Percentiles rank a stretch among this genome's conserved stretches.
phyloP scores from a whole-genome alignment of 345 rosid genomes.

The Citrus australasica region DNA sequence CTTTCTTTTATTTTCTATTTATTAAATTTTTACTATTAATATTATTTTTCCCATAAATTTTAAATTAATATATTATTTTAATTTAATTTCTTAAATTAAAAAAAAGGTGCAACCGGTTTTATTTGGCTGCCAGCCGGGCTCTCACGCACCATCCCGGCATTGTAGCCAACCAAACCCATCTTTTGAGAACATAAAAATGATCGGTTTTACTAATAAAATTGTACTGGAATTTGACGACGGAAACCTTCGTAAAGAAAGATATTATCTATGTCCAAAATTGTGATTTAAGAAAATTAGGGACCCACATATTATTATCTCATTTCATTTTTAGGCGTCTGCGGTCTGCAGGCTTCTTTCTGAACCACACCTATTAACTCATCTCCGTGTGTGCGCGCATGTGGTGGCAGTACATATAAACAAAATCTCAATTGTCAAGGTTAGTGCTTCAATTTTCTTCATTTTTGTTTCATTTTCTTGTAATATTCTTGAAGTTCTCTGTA shows the following conservation, averaged over 20 bases:
- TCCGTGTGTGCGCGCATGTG: too few species aligned
- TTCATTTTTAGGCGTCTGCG: not conserved
- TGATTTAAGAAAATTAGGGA: not conserved
- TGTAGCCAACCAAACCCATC: too few species aligned
- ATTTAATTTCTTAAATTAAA: too few species aligned
- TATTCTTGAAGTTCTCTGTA: not conserved
- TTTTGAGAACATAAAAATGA: too few species aligned
- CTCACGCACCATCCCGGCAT: too few species aligned
- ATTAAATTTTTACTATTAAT: too few species aligned
- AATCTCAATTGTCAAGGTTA: not conserved
- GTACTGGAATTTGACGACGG: not conserved
- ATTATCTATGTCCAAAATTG: not conserved
- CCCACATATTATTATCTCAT: not conserved
- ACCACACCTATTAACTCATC: not conserved
- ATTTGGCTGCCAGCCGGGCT: too few species aligned
- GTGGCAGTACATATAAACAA: not conserved
- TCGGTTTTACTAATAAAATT: too few species aligned
- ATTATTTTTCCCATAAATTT: too few species aligned
- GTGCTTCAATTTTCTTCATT: not conserved
- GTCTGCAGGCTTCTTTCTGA: not conserved
- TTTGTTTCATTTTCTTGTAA: not conserved
- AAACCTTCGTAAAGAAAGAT: not conserved
- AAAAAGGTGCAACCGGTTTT: too few species aligned
- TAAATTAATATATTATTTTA: too few species aligned
- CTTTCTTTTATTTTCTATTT: too few species aligned